Conservation (phyloP, 495 filamentous ascomycete species). For the Podospora sp. region DNA sequence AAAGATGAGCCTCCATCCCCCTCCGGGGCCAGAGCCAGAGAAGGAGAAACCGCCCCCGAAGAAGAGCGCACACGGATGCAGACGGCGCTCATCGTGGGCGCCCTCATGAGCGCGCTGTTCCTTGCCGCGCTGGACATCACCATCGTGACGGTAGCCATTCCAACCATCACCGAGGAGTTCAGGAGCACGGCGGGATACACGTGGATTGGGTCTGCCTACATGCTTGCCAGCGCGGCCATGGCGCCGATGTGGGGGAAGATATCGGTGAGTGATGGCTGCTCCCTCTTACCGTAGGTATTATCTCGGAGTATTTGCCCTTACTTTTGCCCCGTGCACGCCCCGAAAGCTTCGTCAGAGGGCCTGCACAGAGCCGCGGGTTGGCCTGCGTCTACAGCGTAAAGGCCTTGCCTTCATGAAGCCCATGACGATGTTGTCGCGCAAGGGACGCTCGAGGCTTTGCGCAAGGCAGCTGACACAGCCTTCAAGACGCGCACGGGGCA, state of each 20-base stretch:
- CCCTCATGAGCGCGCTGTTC: constrained; percentile 55
- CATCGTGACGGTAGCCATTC: constrained; percentile 45
- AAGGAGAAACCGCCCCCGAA: constrained; percentile 29
- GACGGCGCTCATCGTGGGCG: constrained; percentile 42
- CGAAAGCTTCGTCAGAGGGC: no score
- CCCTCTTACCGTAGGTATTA: no score
- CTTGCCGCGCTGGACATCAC: constrained; percentile 54
- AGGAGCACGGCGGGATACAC: constrained; percentile 67
- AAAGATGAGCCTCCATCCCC: no score
- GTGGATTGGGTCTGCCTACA: constrained; percentile 75
- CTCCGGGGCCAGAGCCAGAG: background rate
- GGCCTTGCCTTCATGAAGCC: no score
- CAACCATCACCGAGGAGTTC: constrained; percentile 66
- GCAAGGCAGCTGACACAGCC: no score
- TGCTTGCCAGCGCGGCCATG: constrained; percentile 68
- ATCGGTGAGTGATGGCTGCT: constrained; percentile 33
- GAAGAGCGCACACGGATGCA: constrained; percentile 38
- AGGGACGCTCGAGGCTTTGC: no score
- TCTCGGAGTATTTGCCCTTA: no score
- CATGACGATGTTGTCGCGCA: no score
- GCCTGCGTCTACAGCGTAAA: no score
- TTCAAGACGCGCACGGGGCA: no score
- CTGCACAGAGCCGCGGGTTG: no score
- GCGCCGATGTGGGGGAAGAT: constrained; percentile 82
- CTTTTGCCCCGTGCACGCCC: no score